phyloP scores from a whole-genome alignment of 305 asterid species.

The Solanum aculeatissimum region DNA sequence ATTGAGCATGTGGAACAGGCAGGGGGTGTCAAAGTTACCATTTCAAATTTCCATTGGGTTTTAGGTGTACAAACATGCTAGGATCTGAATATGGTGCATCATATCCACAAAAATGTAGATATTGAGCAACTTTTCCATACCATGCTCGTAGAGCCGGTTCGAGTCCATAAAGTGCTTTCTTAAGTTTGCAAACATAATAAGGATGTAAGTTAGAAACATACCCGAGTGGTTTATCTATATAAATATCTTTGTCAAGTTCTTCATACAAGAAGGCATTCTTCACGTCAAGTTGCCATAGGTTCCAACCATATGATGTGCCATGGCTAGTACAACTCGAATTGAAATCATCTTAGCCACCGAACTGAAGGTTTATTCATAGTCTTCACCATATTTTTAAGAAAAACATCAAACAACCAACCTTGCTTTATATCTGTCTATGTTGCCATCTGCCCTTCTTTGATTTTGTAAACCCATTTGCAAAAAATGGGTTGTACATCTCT shows the following conservation, averaged over 20 bases:
- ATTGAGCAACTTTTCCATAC: neutral
- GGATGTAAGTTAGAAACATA: neutral
- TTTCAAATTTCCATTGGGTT: neutral
- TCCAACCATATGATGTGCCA: neutral
- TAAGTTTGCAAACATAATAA: neutral
- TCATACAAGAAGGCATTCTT: neutral
- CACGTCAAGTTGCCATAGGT: neutral
- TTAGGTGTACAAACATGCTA: neutral
- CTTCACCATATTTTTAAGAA: neutral
- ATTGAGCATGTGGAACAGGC: neutral
- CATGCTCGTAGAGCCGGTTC: neutral
- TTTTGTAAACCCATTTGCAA: neutral
- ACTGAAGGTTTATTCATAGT: neutral
- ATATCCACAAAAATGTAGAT: neutral
- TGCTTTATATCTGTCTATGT: neutral
- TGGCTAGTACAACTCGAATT: neutral
- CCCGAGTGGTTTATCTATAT: neutral
- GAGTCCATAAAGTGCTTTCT: neutral
- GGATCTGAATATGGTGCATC: neutral
- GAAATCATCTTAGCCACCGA: neutral
- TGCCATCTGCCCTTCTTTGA: neutral
- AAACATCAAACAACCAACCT: neutral
- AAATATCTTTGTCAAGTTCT: neutral
- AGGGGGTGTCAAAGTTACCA: neutral
- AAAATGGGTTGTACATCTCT: neutral